These are phyloP conservation scores for Nadsonia starkeyi-henricii DNA, from an alignment of 1,139 yeast species.

Conservation along the genomic window DNA sequence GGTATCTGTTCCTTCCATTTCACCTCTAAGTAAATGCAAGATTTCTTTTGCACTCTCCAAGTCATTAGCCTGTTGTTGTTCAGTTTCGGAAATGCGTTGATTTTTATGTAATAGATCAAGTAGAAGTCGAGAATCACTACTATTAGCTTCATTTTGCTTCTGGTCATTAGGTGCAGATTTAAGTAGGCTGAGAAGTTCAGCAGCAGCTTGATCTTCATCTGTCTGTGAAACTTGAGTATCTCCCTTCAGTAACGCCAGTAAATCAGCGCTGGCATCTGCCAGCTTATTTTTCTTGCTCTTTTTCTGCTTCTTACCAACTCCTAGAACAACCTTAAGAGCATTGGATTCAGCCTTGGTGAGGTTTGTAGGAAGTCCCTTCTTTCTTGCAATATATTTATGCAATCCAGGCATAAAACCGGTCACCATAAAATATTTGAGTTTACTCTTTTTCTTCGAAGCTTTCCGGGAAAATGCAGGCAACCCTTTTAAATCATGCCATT, in stretches of 20 bases:
- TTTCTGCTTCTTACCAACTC: background rate
- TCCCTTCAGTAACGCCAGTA: background rate
- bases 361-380: conserved; percentile 15
- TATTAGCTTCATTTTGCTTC: background rate
- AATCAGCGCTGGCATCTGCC: background rate
- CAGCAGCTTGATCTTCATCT: conserved; percentile 7
- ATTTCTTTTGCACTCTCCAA: conserved; percentile 15
- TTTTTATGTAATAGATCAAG: conserved; percentile 12
- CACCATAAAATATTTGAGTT: conserved; percentile 21
- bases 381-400: conserved; percentile 18
- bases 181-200: conserved; percentile 9
- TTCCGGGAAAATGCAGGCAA: conserved; percentile 27
- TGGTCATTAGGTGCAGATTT: conserved; percentile 2
- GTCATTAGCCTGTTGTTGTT: conserved; percentile 4
- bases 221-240: background rate
- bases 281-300: background rate
- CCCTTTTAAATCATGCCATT: conserved; percentile 44
- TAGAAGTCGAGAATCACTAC: conserved; percentile 11
- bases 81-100: background rate
- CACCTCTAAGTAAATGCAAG: conserved; percentile 12
- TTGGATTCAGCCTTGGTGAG: background rate
- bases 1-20: conserved; percentile 5
- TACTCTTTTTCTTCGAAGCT: conserved; percentile 8
- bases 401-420: conserved; percentile 26
- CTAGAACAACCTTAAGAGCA: background rate